Base-by-base conservation (phyloP, 257 asterid genomes). In the Perilla frutescens region DNA sequence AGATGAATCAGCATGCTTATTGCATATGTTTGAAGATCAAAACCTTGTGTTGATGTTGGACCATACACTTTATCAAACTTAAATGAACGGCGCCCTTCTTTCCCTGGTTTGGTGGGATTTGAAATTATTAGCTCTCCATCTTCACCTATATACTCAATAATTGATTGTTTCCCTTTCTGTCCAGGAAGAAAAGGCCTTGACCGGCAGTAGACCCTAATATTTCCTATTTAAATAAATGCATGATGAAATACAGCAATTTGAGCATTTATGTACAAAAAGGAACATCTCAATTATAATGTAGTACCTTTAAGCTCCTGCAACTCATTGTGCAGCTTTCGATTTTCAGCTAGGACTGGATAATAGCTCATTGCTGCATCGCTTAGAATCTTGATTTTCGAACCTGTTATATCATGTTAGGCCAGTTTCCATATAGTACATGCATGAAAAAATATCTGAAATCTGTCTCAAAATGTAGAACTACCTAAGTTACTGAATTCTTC, bases 161-260 rank as follows among this genome's bases (percentile, higher is more conserved):
- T 84, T 12, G 98, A 68, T 71, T 89, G 91, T 51, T 70, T 95
- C 75, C 88, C 96, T 69, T 83, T 88, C 79, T 90, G 96, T 37
- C 96, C 97, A 0, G 93, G 91, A 39, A 82, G 86, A 80, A 92
- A 95, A 47, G 99, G 99, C 87, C 99, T 90, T 83, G 89, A 68
- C 74, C 99, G 85, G 68, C 99, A 95, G 65, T 90, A 95, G 56
- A 92, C 99, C 80, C 99, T 88, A 70, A 95, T 95, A 54, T 92
- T 95, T 74, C 99, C 99, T 95, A 67, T 77, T 71, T 64, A 75
- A 67, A 81, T 34, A 54, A 76, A 76, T 61, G 63, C 29, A 72
- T 12, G 64, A 79, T 74, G 3, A 69, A 49, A 29, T 34, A 45
- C 57, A 59, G 43, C 2, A 10, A 39, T 31, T 5, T 70, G 12